Conservation (phyloP, 2,329 filamentous ascomycete genomes). For the Ophiosphaerella korrae region DNA sequence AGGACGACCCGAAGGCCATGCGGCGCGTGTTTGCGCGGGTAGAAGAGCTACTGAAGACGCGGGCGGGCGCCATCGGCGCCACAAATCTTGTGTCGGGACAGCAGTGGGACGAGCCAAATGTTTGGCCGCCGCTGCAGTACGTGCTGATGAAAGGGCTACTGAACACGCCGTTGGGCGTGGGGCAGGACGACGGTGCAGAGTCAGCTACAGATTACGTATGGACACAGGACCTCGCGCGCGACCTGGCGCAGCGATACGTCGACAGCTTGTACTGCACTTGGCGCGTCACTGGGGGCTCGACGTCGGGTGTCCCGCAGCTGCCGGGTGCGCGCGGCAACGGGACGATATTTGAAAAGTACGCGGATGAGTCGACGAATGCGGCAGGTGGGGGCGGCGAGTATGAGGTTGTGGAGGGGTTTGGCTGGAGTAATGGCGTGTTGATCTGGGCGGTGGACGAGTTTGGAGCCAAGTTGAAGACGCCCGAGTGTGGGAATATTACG, state of each 20-base stretch:
- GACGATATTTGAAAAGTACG: conserved; percentile 74
- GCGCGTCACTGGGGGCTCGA: conserved; percentile 69
- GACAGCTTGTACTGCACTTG: conserved; percentile 73
- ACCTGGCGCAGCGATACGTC: conserved; percentile 68
- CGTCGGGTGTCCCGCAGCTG: conserved; percentile 39
- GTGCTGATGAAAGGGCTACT: conserved; percentile 66
- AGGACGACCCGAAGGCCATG: conserved; percentile 64
- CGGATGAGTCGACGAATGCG: conserved; percentile 63
- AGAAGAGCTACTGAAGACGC: conserved; percentile 56
- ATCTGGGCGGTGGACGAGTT: conserved; percentile 70
- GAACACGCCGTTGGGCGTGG: conserved; percentile 63
- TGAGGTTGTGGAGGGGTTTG: conserved; percentile 71
- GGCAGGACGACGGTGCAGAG: conserved; percentile 53
- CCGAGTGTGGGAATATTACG: conserved; percentile 51
- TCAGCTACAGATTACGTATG: conserved; percentile 53
- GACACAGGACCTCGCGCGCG: conserved; percentile 62
- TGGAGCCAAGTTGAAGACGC: conserved; percentile 59
- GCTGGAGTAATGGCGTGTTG: conserved; percentile 72
- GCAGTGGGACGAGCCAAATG: conserved; percentile 74
- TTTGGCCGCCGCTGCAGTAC: conserved; percentile 72
- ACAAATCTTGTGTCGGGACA: conserved; percentile 66
- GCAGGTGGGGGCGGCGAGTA: conserved; percentile 71
- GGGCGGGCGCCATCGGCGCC: conserved; percentile 64
- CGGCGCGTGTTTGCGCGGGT: conserved; percentile 61
- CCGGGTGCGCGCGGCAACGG: conserved; percentile 56